Percentiles rank a stretch among this genome's conserved stretches.
Evolutionary conservation across 345 rosid species (phyloP).

Genomic region (Linum usitatissimum): DNA sequence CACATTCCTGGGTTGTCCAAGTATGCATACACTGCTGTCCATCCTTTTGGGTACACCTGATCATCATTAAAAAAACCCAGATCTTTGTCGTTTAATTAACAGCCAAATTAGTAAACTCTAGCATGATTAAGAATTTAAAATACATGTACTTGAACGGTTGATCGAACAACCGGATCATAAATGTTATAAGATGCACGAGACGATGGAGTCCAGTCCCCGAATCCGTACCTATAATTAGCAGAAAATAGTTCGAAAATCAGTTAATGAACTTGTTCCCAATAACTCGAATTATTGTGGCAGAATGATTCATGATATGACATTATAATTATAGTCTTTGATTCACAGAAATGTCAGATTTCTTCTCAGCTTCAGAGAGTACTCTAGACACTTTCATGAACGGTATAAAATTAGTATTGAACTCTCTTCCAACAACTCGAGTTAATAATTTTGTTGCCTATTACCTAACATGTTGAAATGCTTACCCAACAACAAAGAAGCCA

Average conservation of each 20-base stretch:
- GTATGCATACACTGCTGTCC: constrained; percentile 54
- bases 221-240: constrained; percentile 17
- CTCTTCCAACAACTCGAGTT: too few relatives aligned
- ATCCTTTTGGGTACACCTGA: constrained; percentile 56
- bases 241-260: background rate
- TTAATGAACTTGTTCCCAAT: too few relatives aligned
- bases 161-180: constrained; percentile 52
- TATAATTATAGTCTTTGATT: too few relatives aligned
- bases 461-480: background rate
- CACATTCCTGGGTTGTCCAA: constrained; percentile 92
- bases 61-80: background rate
- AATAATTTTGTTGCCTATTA: too few relatives aligned
- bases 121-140: background rate
- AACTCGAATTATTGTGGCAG: too few relatives aligned
- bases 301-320: too few relatives aligned
- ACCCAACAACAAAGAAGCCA: constrained; percentile 40
- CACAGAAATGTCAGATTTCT: too few relatives aligned
- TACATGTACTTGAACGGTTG: constrained; percentile 42
- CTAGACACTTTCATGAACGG: too few relatives aligned
- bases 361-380: too few relatives aligned
- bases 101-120: background rate
- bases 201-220: constrained; percentile 44
- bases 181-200: constrained; percentile 36
- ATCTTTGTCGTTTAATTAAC: background rate
- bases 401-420: too few relatives aligned